Percentiles rank a stretch among this genome's conserved stretches.
Evolutionary conservation across 108 stramenopile genomes (phyloP).

Genomic region (Skeletonema costatum): DNA sequence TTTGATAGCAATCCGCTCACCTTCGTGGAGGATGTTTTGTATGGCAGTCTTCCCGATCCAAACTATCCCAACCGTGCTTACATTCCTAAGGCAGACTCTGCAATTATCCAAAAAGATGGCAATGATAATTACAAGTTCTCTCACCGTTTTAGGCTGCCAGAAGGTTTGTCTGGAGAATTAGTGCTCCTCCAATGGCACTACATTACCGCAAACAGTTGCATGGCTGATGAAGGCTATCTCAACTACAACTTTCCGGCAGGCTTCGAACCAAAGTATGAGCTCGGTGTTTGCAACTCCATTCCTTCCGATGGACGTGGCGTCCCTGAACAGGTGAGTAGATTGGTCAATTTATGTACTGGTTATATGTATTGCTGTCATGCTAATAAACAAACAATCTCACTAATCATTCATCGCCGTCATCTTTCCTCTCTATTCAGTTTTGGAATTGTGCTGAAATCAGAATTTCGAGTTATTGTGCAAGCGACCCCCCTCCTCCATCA

Average conservation of each 20-base stretch:
- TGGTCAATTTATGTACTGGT: background rate
- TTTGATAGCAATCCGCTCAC: slow-evolving; percentile 36
- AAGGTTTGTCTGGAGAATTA: background rate
- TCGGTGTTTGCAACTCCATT: background rate
- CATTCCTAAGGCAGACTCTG: background rate
- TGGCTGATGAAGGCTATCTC: background rate
- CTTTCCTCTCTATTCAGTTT: background rate
- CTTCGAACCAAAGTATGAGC: background rate
- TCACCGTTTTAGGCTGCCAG: background rate
- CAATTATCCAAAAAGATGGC: background rate
- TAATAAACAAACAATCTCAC: background rate
- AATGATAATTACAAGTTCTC: background rate
- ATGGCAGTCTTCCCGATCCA: slow-evolving; percentile 28
- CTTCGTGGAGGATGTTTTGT: slow-evolving; percentile 47
- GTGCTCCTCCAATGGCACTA: slow-evolving; percentile 26
- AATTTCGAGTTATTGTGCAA: background rate
- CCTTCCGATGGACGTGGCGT: background rate
- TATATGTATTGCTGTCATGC: background rate
- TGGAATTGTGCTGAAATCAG: background rate
- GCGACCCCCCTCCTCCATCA: background rate
- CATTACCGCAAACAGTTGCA: slow-evolving; percentile 44
- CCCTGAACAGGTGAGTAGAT: background rate
- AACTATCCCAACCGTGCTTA: slow-evolving; percentile 51
- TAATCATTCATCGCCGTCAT: no score
- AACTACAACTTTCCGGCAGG: background rate